phyloP scores from a whole-genome alignment of 2,329 filamentous ascomycete species.

The Cladosporium sp. region DNA sequence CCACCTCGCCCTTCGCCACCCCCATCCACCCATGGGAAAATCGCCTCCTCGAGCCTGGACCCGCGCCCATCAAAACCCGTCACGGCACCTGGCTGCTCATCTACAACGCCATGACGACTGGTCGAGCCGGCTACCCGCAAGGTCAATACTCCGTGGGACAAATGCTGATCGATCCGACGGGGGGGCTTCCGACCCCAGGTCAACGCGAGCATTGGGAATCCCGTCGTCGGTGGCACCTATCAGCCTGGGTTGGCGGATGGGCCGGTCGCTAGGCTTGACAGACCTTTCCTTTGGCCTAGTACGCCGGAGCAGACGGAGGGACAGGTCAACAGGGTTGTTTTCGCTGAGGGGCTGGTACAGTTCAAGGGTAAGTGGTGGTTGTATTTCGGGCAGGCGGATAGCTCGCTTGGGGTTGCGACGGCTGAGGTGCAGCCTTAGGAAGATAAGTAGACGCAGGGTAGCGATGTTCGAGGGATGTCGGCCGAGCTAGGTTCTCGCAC shows the following conservation, averaged over 20 bases:
- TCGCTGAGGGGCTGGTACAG: slow-evolving; percentile 33
- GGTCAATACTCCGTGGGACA: slow-evolving; percentile 32
- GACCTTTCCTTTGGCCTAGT: slow-evolving; percentile 27
- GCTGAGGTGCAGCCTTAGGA: slow-evolving; percentile 17
- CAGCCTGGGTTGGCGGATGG: slow-evolving; percentile 21
- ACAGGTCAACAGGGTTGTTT: slow-evolving; percentile 32
- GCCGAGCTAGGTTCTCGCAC: too few species aligned
- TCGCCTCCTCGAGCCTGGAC: slow-evolving; percentile 31
- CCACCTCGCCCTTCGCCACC: slow-evolving; percentile 22
- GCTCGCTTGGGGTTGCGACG: slow-evolving; percentile 16
- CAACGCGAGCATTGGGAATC: slow-evolving; percentile 17
- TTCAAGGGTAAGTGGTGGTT: slow-evolving; percentile 32
- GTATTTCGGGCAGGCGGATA: slow-evolving; percentile 30
- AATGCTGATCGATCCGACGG: slow-evolving; percentile 31
- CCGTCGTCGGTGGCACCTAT: slow-evolving; percentile 15
- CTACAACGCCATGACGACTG: slow-evolving; percentile 29
- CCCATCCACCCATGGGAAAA: slow-evolving; percentile 31
- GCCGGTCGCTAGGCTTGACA: slow-evolving; percentile 30
- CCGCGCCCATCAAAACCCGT: slow-evolving; percentile 32
- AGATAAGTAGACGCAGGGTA: too few species aligned
- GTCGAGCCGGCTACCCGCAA: slow-evolving; percentile 24
- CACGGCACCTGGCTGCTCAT: slow-evolving; percentile 32
- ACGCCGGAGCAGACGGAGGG: slow-evolving; percentile 27
- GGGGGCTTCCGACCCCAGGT: slow-evolving; percentile 15
- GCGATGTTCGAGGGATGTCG: too few species aligned